Conservation (phyloP, 495 filamentous ascomycete species). For the Glutinoglossum americanum region DNA sequence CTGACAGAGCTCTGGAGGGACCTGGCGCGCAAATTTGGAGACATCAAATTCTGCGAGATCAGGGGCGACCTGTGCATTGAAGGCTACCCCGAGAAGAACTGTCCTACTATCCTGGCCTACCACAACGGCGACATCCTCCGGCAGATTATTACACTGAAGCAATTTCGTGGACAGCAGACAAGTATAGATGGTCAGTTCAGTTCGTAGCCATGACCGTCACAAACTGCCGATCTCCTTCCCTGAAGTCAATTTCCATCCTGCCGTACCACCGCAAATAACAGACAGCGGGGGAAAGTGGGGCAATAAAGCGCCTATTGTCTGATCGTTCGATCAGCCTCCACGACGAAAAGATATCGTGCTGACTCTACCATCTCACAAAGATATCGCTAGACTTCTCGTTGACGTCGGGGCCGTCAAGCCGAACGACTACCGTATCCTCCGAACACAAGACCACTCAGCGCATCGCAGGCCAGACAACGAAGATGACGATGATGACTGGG, state of each 20-base stretch:
- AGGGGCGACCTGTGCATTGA: conserved; percentile 85
- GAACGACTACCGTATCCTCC: conserved; percentile 49
- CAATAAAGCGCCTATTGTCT: too few relatives aligned
- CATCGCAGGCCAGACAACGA: conserved; percentile 27
- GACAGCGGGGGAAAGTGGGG: background rate
- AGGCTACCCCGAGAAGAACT: conserved; percentile 84
- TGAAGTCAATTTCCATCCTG: too few relatives aligned
- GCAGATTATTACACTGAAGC: conserved; percentile 69
- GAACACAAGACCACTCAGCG: conserved; percentile 27
- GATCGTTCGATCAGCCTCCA: background rate
- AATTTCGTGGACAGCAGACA: conserved; percentile 49
- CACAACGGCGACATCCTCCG: conserved; percentile 74
- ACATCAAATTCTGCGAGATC: conserved; percentile 97
- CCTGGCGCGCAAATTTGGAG: conserved; percentile 61
- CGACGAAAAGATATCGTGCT: conserved; percentile 2
- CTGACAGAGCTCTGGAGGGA: conserved; percentile 74
- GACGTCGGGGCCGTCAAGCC: conserved; percentile 55
- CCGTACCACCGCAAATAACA: too few relatives aligned
- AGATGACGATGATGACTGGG: conserved; percentile 61
- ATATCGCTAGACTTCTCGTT: conserved; percentile 57
- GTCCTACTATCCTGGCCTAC: conserved; percentile 85
- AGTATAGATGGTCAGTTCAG: conserved; percentile 32
- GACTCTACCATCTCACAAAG: conserved; percentile 14
- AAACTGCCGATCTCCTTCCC: background rate
- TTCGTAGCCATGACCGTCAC: background rate